Evolutionary conservation across 2,329 filamentous ascomycete genomes (phyloP).

Genomic region (Dendryphion nanum): DNA sequence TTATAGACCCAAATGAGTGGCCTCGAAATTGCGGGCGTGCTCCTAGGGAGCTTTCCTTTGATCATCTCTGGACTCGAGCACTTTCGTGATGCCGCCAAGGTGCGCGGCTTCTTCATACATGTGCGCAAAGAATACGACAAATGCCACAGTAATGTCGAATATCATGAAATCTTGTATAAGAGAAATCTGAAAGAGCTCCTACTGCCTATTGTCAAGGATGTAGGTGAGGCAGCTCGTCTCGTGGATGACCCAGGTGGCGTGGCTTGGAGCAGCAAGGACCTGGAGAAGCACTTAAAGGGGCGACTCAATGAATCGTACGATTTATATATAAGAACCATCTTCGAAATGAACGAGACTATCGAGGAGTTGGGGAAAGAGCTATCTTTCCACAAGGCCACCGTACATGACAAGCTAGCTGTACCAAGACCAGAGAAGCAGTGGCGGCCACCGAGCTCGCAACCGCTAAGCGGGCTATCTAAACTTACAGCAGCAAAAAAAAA

Average conservation of each 20-base stretch:
- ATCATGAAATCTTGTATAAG: constrained; percentile 13
- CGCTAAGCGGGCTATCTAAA: constrained; percentile 5
- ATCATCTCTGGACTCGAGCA: constrained; percentile 17
- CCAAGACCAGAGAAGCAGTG: constrained; percentile 2
- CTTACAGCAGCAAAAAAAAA: constrained; percentile 4
- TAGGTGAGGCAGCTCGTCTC: constrained; percentile 8
- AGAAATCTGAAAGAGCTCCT: constrained; percentile 15
- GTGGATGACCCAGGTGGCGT: constrained; percentile 8
- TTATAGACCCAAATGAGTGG: constrained; percentile 13
- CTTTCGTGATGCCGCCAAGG: constrained; percentile 14
- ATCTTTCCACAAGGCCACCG: constrained; percentile 7
- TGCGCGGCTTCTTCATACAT: constrained; percentile 13
- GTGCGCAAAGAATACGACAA: constrained; percentile 13
- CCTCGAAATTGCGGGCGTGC: constrained; percentile 16
- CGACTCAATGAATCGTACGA: constrained; percentile 16
- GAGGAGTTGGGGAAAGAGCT: constrained; percentile 15
- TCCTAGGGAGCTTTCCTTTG: constrained; percentile 16
- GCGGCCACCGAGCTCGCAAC: constrained; percentile 1
- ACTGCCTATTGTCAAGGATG: constrained; percentile 9
- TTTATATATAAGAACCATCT: constrained; percentile 13
- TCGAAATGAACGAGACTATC: constrained; percentile 12
- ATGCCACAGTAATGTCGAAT: constrained; percentile 11
- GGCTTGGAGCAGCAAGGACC: constrained; percentile 5
- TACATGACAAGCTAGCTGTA: constrained; percentile 10
- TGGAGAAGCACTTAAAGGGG: constrained; percentile 9